A percentile compares a stretch with the other conserved stretches of the same genome.
phyloP scores from a whole-genome alignment of 352 stramenopile species.

The Globisporangium middletonii region DNA sequence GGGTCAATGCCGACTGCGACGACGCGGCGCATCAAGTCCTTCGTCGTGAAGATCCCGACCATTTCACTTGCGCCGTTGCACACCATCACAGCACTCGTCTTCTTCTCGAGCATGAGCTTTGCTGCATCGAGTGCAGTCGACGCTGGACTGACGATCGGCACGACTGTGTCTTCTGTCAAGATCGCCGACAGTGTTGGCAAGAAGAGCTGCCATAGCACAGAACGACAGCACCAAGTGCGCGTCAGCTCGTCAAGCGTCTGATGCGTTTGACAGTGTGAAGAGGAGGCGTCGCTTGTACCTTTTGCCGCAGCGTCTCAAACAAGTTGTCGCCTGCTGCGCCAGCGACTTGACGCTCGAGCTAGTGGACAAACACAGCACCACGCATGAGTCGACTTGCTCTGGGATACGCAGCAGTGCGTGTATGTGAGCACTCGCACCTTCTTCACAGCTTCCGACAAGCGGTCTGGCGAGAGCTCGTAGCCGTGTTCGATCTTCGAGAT shows the following conservation, averaged over 20 bases:
- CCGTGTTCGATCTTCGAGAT: slow-evolving; percentile 94
- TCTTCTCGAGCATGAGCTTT: slow-evolving; percentile 76
- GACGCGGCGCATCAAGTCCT: slow-evolving; percentile 96
- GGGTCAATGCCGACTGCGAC: slow-evolving; percentile 88
- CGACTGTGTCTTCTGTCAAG: slow-evolving; percentile 47
- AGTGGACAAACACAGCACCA: not conserved
- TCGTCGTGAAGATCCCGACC: slow-evolving; percentile 96
- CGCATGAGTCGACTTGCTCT: not conserved
- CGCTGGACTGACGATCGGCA: slow-evolving; percentile 44
- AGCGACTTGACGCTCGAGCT: slow-evolving; percentile 57
- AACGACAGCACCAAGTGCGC: slow-evolving; percentile 2
- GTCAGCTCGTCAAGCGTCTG: not conserved
- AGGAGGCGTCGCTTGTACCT: slow-evolving; percentile 23
- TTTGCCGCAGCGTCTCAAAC: slow-evolving; percentile 79
- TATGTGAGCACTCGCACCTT: slow-evolving; percentile 34
- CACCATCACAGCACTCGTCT: slow-evolving; percentile 87
- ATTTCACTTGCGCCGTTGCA: slow-evolving; percentile 80
- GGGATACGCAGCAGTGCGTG: not conserved
- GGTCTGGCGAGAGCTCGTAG: slow-evolving; percentile 68
- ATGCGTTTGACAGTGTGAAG: no score
- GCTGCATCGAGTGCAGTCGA: slow-evolving; percentile 66
- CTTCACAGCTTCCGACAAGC: slow-evolving; percentile 65
- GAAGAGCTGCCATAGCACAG: slow-evolving; percentile 46
- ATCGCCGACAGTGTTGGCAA: slow-evolving; percentile 80
- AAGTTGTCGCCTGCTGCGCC: slow-evolving; percentile 50